Percentiles rank a stretch among this genome's conserved stretches.
Evolutionary conservation across 352 stramenopile species (phyloP).

Genomic region (Phytophthora meadii): DNA sequence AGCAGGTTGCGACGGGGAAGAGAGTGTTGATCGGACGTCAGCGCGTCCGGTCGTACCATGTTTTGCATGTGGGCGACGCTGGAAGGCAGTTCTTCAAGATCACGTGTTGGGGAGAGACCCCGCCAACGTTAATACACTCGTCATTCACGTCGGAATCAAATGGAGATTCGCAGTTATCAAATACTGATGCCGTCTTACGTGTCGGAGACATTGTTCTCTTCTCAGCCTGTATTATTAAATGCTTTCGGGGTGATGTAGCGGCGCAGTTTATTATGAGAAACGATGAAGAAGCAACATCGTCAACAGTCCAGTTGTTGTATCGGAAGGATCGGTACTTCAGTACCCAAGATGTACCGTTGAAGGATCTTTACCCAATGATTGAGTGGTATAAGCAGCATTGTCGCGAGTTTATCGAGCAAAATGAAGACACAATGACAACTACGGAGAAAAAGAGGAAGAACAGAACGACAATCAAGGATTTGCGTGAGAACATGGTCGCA

Average conservation of each 20-base stretch:
- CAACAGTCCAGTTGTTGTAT: slow-evolving; percentile 64
- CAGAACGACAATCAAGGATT: slow-evolving; percentile 45
- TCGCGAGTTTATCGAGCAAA: slow-evolving; percentile 40
- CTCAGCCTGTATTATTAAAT: slow-evolving; percentile 50
- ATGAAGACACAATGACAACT: background rate
- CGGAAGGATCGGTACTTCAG: slow-evolving; percentile 65
- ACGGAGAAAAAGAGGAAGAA: slow-evolving; percentile 14
- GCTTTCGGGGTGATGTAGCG: slow-evolving; percentile 56
- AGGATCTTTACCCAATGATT: slow-evolving; percentile 70
- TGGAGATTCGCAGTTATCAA: slow-evolving; percentile 24
- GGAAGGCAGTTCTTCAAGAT: slow-evolving; percentile 62
- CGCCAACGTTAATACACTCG: slow-evolving; percentile 41
- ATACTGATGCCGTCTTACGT: slow-evolving; percentile 38
- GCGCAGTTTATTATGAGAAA: slow-evolving; percentile 51
- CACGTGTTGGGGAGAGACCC: slow-evolving; percentile 56
- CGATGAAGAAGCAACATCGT: slow-evolving; percentile 35
- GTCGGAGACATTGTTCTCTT: slow-evolving; percentile 72
- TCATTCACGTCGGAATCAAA: slow-evolving; percentile 1
- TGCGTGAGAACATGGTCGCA: slow-evolving; percentile 66
- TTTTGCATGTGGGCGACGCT: slow-evolving; percentile 56
- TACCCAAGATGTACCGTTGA: slow-evolving; percentile 55
- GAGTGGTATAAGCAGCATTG: slow-evolving; percentile 72
- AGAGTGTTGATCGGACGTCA: slow-evolving; percentile 37
- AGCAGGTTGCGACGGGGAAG: slow-evolving; percentile 51
- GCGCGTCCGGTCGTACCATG: slow-evolving; percentile 47